phyloP scores from a whole-genome alignment of 768 basidiomycete genomes.

The Rossbeevera mucosa region DNA sequence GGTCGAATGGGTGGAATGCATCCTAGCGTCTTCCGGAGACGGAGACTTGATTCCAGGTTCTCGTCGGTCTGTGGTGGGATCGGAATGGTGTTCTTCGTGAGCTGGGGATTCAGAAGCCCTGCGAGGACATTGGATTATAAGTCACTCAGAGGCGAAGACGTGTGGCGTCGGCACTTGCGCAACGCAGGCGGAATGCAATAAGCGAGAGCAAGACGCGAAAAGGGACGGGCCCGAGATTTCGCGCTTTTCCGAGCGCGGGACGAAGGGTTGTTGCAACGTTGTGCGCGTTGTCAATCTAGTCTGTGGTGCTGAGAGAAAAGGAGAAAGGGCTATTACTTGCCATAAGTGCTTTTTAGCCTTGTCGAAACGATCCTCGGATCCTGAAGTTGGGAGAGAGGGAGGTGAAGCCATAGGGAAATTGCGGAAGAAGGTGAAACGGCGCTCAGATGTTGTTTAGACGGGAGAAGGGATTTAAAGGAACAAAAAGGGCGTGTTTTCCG shows the following conservation, averaged over 20 bases:
- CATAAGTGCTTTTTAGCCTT: slow-evolving; percentile 35
- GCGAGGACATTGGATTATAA: slow-evolving; percentile 17
- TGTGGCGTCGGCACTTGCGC: slow-evolving; percentile 32
- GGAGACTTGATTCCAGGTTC: slow-evolving; percentile 14
- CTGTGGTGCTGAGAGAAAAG: slow-evolving; percentile 4
- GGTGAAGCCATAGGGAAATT: slow-evolving; percentile 24
- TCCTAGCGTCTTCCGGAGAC: slow-evolving; percentile 22
- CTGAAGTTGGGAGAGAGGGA: slow-evolving; percentile 13
- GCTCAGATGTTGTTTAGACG: slow-evolving; percentile 20
- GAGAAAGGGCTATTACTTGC: slow-evolving; percentile 20
- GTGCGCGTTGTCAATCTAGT: slow-evolving; percentile 7
- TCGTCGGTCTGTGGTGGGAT: slow-evolving; percentile 11
- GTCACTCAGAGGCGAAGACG: slow-evolving; percentile 16
- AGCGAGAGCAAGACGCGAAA: slow-evolving; percentile 17
- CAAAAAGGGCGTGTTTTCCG: slow-evolving; percentile 24
- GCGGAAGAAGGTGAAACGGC: slow-evolving; percentile 24
- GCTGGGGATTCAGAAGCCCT: slow-evolving; percentile 31
- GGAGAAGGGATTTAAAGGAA: slow-evolving; percentile 30
- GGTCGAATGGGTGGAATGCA: slow-evolving; percentile 16
- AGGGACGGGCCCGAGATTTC: slow-evolving; percentile 14
- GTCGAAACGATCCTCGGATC: slow-evolving; percentile 31
- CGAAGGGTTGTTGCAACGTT: slow-evolving; percentile 11
- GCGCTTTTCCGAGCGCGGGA: slow-evolving; percentile 11
- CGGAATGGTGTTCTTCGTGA: slow-evolving; percentile 18
- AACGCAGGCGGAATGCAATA: slow-evolving; percentile 12